Base-by-base conservation (phyloP, 2,329 filamentous ascomycete genomes). In the Myrmaecium sp. region DNA sequence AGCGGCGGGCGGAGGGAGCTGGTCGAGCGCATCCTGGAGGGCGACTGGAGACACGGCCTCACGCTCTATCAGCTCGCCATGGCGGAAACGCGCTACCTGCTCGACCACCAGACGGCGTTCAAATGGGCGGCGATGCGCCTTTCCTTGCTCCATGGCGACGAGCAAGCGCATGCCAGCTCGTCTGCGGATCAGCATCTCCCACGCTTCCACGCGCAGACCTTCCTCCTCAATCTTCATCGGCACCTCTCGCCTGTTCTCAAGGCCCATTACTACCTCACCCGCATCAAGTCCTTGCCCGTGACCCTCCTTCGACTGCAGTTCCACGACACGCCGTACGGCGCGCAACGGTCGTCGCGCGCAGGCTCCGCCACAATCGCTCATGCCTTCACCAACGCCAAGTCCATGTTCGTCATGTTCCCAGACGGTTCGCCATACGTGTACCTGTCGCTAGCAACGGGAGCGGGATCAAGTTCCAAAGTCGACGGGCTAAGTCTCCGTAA, bases 321-420 rank as follows among this genome's bases (percentile, higher is more conserved):
- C 31, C 58, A 82, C 34, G 76, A 89, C 46, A 80, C 79, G 1
- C 81, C 81, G 0, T 92, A 91, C 47, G 23, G 19, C 12, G 13
- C 24, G 8, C 23, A 28, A 22, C 13, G 6, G 8, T 18, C 12
- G 8, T 38, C 36, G 14, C 27, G 59, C n/a, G 73, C 81, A 35
- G 58, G 68, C 2, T 73, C 73, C 8, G n/a, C n/a, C n/a, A n/a
- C n/a, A n/a, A n/a, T n/a, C n/a, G n/a, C n/a, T n/a, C n/a, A n/a
- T n/a, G n/a, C n/a, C n/a, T n/a, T n/a, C n/a, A n/a, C n/a, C n/a
- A n/a, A n/a, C n/a, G n/a, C n/a, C n/a, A 67, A 72, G 35, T 75
- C 77, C 2, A 66, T 92, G 20, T 89, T 81, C 42, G 60, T 91
- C 33, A 77, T 79, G 2, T 86, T 91, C 40, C 82, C 83, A 0